Percentiles rank a stretch among this genome's conserved stretches.
These are phyloP conservation scores for Lichenothelia convexa DNA, from an alignment of 495 filamentous ascomycete genomes.

Conservation along the genomic window DNA sequence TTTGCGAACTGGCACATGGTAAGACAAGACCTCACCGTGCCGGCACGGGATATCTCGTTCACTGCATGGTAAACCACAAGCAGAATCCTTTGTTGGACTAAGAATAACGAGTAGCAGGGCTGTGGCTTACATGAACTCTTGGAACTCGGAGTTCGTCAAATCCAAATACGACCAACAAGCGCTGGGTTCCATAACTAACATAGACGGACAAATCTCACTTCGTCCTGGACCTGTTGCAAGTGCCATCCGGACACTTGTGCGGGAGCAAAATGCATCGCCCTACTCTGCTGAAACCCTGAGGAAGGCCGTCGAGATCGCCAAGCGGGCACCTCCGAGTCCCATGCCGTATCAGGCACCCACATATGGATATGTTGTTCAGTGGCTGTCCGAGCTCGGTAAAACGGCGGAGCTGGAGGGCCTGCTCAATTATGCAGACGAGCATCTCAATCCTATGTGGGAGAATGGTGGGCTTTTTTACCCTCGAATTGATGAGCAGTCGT, in stretches of 20 bases:
- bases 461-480: conserved; percentile 20
- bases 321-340: not conserved
- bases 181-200: not conserved
- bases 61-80: too few relatives aligned
- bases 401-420: conserved; percentile 11
- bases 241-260: not conserved
- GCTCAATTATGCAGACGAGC: conserved; percentile 14
- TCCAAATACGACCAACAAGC: not conserved
- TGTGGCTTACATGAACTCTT: too few relatives aligned
- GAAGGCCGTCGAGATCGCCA: conserved; percentile 4
- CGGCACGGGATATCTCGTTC: too few relatives aligned
- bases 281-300: conserved; percentile 1
- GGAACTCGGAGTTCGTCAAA: not conserved
- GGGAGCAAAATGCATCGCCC: not conserved
- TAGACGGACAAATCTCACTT: not conserved
- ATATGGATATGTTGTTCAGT: conserved; percentile 17
- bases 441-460: conserved; percentile 16
- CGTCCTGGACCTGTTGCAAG: not conserved
- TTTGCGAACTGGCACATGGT: conserved; percentile 10
- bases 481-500: conserved; percentile 8
- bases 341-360: conserved; percentile 6
- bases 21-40: too few relatives aligned
- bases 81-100: too few relatives aligned
- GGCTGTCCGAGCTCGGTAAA: conserved; percentile 18
- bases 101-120: too few relatives aligned